phyloP scores from a whole-genome alignment of 257 asterid genomes.

The Linderniella brevidens region DNA sequence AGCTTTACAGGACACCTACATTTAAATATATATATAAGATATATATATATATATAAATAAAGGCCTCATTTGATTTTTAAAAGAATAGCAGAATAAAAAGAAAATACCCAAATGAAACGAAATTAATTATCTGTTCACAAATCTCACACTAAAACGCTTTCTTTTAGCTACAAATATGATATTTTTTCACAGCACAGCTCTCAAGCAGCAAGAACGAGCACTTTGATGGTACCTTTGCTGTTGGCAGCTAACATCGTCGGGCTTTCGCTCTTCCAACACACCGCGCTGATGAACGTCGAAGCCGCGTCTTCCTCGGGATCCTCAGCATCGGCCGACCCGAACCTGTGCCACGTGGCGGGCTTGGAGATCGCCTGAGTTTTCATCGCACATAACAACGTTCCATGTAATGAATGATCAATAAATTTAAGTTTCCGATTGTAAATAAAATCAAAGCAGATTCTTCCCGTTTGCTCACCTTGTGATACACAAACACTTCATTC shows the following conservation, averaged over 20 bases:
- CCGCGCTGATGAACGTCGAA: constrained; percentile 75
- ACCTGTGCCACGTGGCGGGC: constrained; percentile 62
- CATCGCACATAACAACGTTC: background rate
- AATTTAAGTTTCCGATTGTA: no score
- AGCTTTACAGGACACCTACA: no score
- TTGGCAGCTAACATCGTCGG: constrained; percentile 70
- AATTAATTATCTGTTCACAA: no score
- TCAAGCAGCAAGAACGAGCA: constrained; percentile 59
- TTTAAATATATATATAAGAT: no score
- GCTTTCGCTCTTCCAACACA: constrained; percentile 83
- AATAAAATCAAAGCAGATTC: no score
- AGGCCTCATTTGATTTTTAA: no score
- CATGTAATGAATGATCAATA: no score
- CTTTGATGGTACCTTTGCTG: constrained; percentile 76
- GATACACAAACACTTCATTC: constrained; percentile 63
- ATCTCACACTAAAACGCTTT: no score
- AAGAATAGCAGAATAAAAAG: no score
- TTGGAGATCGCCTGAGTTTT: constrained; percentile 52
- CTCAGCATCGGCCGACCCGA: constrained; percentile 34
- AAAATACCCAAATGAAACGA: no score
- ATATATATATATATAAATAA: no score
- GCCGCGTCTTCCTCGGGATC: constrained; percentile 40
- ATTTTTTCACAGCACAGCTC: background rate
- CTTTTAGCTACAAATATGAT: no score
- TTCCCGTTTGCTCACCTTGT: constrained; percentile 31